Conservation (phyloP, 345 rosid species). For the Aquilaria sinensis region DNA sequence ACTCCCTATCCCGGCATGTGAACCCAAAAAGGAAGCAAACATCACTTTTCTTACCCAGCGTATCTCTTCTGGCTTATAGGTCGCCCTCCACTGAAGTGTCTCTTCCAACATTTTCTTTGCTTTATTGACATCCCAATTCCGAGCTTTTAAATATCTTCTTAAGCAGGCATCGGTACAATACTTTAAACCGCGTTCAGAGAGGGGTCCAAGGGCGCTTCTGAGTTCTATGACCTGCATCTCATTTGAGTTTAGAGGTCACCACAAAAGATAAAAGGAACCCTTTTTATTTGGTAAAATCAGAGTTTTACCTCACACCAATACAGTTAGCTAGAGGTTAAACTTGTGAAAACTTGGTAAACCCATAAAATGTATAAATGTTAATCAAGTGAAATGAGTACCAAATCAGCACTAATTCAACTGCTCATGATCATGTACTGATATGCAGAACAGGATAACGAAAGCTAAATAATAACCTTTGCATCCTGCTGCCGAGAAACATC, state of each 20-base stretch:
- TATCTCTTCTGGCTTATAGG: slow-evolving; percentile 86
- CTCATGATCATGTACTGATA: too few species aligned
- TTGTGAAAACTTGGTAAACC: neutral
- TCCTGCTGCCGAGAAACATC: slow-evolving; percentile 25
- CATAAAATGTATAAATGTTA: too few species aligned
- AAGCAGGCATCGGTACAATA: slow-evolving; percentile 68
- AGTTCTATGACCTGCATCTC: slow-evolving; percentile 55
- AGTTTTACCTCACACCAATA: neutral
- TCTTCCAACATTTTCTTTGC: slow-evolving; percentile 80
- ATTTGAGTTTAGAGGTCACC: neutral
- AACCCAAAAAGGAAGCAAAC: too few species aligned
- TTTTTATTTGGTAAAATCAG: neutral
- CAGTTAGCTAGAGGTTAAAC: neutral
- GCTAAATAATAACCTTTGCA: slow-evolving; percentile 39
- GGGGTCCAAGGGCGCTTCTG: slow-evolving; percentile 58
- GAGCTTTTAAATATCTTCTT: slow-evolving; percentile 79
- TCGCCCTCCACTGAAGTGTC: slow-evolving; percentile 75
- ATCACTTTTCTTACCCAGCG: slow-evolving; percentile 55
- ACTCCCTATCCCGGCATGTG: too few species aligned
- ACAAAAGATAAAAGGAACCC: neutral
- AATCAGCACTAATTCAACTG: too few species aligned
- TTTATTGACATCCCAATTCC: slow-evolving; percentile 80
- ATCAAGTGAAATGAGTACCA: too few species aligned
- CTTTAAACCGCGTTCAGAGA: slow-evolving; percentile 53
- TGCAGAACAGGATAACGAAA: too few species aligned